These are phyloP conservation scores for Fraxinus platypoda DNA, from an alignment of 305 asterid genomes.

Conservation along the genomic window DNA sequence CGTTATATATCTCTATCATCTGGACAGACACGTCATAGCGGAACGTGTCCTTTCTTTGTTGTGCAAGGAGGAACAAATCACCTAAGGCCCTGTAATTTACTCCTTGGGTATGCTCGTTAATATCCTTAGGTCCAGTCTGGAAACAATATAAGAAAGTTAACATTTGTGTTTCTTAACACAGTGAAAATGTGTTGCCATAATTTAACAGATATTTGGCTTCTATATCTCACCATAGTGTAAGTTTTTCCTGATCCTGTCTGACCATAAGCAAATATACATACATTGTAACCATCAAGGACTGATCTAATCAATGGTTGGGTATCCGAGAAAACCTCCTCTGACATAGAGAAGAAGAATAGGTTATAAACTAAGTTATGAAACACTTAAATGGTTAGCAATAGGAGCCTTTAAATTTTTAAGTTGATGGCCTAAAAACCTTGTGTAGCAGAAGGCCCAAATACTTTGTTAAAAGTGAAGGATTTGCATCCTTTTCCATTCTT, in stretches of 20 bases:
- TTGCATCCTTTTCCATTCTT: constrained; percentile 73
- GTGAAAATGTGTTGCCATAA: background rate
- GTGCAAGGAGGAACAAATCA: constrained; percentile 79
- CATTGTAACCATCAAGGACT: constrained; percentile 94
- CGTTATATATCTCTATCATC: constrained; percentile 98
- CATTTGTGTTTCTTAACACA: constrained; percentile 3
- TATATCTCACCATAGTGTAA: constrained; percentile 72
- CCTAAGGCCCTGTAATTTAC: constrained; percentile 93
- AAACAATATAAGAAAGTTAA: constrained; percentile 27
- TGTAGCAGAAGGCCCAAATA: constrained; percentile 80
- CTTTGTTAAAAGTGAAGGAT: constrained; percentile 87
- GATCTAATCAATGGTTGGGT: constrained; percentile 89
- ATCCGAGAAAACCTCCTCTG: constrained; percentile 91
- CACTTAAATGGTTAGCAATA: background rate
- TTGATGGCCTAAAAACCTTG: constrained; percentile 61
- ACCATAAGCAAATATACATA: constrained; percentile 96
- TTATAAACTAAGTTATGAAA: constrained; percentile 13
- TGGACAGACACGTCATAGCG: constrained; percentile 83
- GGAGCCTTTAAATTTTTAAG: background rate
- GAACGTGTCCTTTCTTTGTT: constrained; percentile 78
- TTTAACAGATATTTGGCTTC: constrained; percentile 8
- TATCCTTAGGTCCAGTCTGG: constrained; percentile 87
- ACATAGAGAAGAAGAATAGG: constrained; percentile 22
- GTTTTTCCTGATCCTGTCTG: constrained; percentile 99
- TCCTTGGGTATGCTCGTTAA: constrained; percentile 74